phyloP scores from a whole-genome alignment of 495 filamentous ascomycete species.

The Hypoxylon rickii region DNA sequence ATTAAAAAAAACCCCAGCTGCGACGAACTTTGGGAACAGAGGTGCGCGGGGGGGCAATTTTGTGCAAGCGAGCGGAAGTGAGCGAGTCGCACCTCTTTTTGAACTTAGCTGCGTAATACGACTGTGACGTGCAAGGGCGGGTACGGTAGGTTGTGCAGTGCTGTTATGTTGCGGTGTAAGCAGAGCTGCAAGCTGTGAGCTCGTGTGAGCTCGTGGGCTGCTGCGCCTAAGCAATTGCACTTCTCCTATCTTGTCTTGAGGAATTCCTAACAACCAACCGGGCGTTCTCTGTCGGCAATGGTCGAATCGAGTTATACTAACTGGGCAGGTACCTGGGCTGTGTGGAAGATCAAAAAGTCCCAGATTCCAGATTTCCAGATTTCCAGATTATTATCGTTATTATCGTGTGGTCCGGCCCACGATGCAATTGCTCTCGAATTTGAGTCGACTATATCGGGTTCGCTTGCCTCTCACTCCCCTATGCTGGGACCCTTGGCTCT shows the following conservation, averaged over 20 bases:
- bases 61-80: conserved; percentile 36
- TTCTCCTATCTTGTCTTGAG: conserved; percentile 19
- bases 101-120: conserved; percentile 41
- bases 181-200: conserved; percentile 16
- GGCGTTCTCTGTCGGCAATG: conserved; percentile 13
- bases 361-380: too few species aligned
- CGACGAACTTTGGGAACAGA: conserved; percentile 28
- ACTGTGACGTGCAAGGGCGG: conserved; percentile 39
- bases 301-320: conserved; percentile 12
- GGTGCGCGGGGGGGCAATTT: conserved; percentile 38
- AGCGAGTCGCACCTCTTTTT: conserved; percentile 36
- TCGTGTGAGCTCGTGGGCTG: conserved; percentile 19
- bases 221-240: conserved; percentile 26
- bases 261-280: conserved; percentile 18
- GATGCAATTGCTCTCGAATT: conserved; percentile 32
- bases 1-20: too few species aligned
- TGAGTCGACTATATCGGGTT: conserved; percentile 25
- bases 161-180: conserved; percentile 38
- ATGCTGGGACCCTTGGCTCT: conserved; percentile 25
- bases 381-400: conserved; percentile 22
- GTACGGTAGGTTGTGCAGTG: conserved; percentile 25
- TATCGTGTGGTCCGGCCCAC: conserved; percentile 38
- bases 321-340: not conserved
- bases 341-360: conserved; percentile 10
- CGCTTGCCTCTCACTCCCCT: conserved; percentile 17